Evolutionary conservation across 2,329 filamentous ascomycete genomes (phyloP).

Genomic region (Mycogone perniciosa): DNA sequence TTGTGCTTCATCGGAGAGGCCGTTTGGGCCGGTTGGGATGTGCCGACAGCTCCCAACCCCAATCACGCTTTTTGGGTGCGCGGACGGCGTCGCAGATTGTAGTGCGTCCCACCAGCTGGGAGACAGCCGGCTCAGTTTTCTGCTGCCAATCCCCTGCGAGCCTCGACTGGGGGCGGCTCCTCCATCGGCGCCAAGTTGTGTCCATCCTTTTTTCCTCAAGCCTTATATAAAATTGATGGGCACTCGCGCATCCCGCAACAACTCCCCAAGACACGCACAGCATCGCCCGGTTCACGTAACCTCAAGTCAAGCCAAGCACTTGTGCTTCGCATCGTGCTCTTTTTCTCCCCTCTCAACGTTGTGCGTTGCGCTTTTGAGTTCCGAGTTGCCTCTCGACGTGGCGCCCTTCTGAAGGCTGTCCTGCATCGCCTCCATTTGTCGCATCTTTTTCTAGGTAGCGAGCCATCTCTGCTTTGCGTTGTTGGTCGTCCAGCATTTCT

Average conservation of each 20-base stretch:
- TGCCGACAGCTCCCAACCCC: slow-evolving; percentile 6
- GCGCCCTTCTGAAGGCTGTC: background rate
- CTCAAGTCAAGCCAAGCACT: too few relatives aligned
- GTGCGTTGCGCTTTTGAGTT: too few relatives aligned
- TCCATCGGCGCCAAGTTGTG: too few relatives aligned
- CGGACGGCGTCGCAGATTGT: slow-evolving; percentile 7
- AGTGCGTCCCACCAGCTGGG: slow-evolving; percentile 2
- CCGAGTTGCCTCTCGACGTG: background rate
- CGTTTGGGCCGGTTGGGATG: slow-evolving; percentile 3
- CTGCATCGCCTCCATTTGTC: background rate
- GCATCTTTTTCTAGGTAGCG: background rate
- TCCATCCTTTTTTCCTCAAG: background rate
- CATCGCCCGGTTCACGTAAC: too few relatives aligned
- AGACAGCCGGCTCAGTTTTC: slow-evolving; percentile 2
- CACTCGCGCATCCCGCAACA: too few relatives aligned
- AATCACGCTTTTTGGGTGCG: slow-evolving; percentile 1
- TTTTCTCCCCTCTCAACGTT: background rate
- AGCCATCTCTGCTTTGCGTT: background rate
- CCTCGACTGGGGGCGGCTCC: too few relatives aligned
- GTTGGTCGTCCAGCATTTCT: too few relatives aligned
- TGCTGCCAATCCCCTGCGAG: slow-evolving; percentile 6
- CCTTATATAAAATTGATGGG: too few relatives aligned
- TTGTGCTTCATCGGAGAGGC: background rate
- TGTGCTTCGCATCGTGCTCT: background rate
- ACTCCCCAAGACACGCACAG: too few relatives aligned